A percentile compares a stretch with the other conserved stretches of the same genome.
These are phyloP conservation scores for Epichloe bromicola DNA, from an alignment of 2,329 filamentous ascomycete species.

Conservation along the genomic window DNA sequence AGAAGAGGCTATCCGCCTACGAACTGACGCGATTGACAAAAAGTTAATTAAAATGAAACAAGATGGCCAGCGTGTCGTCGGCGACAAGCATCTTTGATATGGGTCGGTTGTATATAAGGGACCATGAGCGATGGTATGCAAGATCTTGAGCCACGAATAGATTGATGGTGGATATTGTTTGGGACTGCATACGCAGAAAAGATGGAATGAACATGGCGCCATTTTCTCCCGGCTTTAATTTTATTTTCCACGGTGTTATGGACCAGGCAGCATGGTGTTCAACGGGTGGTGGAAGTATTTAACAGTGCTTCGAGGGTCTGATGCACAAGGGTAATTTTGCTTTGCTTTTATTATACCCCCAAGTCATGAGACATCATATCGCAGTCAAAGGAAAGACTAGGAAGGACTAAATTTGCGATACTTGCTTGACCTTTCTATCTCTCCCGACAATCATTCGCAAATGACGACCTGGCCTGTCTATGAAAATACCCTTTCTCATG, in stretches of 20 bases:
- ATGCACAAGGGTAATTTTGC: neutral
- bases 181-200: neutral
- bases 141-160: neutral
- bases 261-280: slow-evolving; percentile 1
- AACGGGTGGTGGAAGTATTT: neutral
- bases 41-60: slow-evolving; percentile 42
- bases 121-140: neutral
- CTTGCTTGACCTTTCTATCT: slow-evolving; percentile 37
- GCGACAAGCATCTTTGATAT: slow-evolving; percentile 20
- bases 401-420: neutral
- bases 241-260: neutral
- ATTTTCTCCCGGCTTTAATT: neutral
- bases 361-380: neutral
- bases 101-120: neutral
- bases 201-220: neutral
- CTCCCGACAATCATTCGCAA: slow-evolving; percentile 48
- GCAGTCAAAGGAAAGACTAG: too few species aligned
- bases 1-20: slow-evolving; percentile 39
- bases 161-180: neutral
- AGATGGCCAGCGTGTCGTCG: slow-evolving; percentile 43
- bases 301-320: neutral
- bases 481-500: slow-evolving; percentile 44
- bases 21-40: slow-evolving; percentile 39
- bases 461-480: slow-evolving; percentile 37
- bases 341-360: slow-evolving; percentile 6